Base-by-base conservation (phyloP, 345 rosid genomes). In the Angophora floribunda region DNA sequence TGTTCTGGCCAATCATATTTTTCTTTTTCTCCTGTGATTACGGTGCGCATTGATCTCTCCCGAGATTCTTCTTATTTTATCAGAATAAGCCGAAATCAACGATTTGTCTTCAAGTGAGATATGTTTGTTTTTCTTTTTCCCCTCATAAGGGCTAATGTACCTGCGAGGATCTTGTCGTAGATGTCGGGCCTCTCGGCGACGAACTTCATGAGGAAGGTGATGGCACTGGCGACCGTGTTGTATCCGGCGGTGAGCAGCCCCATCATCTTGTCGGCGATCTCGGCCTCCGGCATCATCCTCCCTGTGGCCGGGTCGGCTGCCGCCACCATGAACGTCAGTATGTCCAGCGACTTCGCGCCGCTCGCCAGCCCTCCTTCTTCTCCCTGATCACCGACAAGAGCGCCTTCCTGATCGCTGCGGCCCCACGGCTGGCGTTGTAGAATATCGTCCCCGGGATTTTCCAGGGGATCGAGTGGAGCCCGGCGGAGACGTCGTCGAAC, bases 241-340 rank as follows among this genome's bases (percentile, higher is more conserved):
- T 93, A 94, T 14, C 94, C 95, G 21, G 95, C 95, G 53, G 91
- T 92, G 19, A 94, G 63, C 52, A 93, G 52, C 21, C 95, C 95
- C 94, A 94, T 92, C 21, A 93, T 88, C 87, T 93, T 93, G 85
- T 91, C 94, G 6, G 94, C 93, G 53, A 94, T 93, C 87, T 94
- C 95, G 11, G 87, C 75, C 88, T 93, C 94, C 13, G 93, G 86
- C 94, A 90, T 93, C 88, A 79, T 84, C 87, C 89, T 89, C 6
- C 95, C 91, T 6, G 89, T 86, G 75, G 57, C 65, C 3, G 90
- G 87, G 57, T 93, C 93, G 14, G 91, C 63, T 45, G 91, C 91
- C 22, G 85, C 85, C 51, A 93, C 88, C 93, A 91, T 89, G 61
- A 87, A 90, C 41, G 92, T 82, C 36, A 91, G 88, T 30, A 93